Evolutionary conservation across 2,329 filamentous ascomycete species (phyloP).

Genomic region (Fusarium camptoceras): DNA sequence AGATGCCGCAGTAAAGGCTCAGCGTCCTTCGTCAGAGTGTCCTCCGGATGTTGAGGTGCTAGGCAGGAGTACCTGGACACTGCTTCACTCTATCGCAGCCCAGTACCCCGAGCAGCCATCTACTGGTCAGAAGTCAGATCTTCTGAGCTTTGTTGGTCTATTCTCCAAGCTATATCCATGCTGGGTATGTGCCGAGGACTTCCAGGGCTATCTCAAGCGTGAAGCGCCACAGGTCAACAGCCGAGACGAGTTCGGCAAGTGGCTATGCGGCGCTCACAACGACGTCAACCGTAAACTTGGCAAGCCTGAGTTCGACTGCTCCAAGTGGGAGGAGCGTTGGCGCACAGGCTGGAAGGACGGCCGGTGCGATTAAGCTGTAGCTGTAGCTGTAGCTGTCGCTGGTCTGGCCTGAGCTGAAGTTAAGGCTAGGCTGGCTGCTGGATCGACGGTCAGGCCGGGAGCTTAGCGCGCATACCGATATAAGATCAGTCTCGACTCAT

Average conservation of each 20-base stretch:
- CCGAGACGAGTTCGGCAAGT: conserved; percentile 78
- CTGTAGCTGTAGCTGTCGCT: conserved; percentile 35
- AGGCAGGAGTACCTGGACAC: conserved; percentile 90
- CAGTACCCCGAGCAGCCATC: conserved; percentile 81
- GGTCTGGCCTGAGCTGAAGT: conserved; percentile 28
- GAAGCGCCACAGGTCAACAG: conserved; percentile 72
- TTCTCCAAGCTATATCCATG: conserved; percentile 94
- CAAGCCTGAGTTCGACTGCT: conserved; percentile 91
- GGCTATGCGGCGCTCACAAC: conserved; percentile 90
- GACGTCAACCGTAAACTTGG: conserved; percentile 90
- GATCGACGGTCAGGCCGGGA: conserved; percentile 25
- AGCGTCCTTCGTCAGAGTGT: conserved; percentile 72
- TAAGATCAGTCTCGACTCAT: conserved; percentile 5
- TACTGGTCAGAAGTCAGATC: conserved; percentile 76
- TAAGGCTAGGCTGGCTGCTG: conserved; percentile 14
- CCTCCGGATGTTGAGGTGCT: conserved; percentile 90
- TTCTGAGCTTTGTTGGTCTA: conserved; percentile 79
- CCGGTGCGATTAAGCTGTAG: conserved; percentile 63
- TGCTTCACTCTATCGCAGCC: conserved; percentile 91
- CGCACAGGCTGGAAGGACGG: conserved; percentile 85
- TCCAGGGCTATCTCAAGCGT: conserved; percentile 81
- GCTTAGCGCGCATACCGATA: conserved; percentile 17
- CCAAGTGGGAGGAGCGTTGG: conserved; percentile 93
- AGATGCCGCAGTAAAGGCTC: conserved; percentile 48
- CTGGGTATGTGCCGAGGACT: conserved; percentile 95